Conservation (phyloP, 116 monocot genomes). For the Cymodocea nodosa region DNA sequence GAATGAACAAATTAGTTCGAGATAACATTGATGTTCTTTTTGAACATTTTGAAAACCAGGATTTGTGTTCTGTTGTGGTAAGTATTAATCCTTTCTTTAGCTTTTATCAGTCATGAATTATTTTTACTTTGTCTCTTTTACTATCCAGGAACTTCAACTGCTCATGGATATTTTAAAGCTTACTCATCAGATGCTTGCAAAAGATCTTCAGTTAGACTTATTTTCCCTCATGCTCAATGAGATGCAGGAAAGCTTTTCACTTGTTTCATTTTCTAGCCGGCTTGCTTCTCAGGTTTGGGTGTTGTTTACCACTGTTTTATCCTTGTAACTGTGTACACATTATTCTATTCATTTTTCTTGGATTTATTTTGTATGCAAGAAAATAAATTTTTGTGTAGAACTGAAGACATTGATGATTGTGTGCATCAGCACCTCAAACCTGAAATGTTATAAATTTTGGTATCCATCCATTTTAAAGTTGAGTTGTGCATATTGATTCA, state of each 20-base stretch:
- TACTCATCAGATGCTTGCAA: constrained; percentile 56
- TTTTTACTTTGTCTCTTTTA: not conserved
- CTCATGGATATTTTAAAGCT: constrained; percentile 74
- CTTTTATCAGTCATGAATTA: not conserved
- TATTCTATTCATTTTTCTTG: too few relatives aligned
- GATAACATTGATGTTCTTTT: constrained; percentile 89
- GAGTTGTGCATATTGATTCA: too few relatives aligned
- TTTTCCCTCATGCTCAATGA: constrained; percentile 78
- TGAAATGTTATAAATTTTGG: too few relatives aligned
- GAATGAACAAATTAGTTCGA: constrained; percentile 89
- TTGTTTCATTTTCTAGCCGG: constrained; percentile 91
- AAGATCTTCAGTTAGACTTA: constrained; percentile 69
- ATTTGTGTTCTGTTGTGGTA: constrained; percentile 86
- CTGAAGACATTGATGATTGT: too few relatives aligned
- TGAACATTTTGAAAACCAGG: constrained; percentile 73
- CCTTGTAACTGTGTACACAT: not conserved
- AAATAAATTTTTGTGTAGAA: too few relatives aligned
- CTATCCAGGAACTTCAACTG: constrained; percentile 58
- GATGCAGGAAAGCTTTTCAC: constrained; percentile 95
- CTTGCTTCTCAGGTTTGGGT: constrained; percentile 75
- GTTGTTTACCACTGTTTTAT: constrained; percentile 1
- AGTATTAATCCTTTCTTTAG: constrained; percentile 7
- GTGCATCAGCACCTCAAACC: too few relatives aligned
- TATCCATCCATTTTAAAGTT: too few relatives aligned
- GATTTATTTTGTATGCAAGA: too few relatives aligned